Conservation (phyloP, 2,329 filamentous ascomycete genomes). For the Alternaria sp. region DNA sequence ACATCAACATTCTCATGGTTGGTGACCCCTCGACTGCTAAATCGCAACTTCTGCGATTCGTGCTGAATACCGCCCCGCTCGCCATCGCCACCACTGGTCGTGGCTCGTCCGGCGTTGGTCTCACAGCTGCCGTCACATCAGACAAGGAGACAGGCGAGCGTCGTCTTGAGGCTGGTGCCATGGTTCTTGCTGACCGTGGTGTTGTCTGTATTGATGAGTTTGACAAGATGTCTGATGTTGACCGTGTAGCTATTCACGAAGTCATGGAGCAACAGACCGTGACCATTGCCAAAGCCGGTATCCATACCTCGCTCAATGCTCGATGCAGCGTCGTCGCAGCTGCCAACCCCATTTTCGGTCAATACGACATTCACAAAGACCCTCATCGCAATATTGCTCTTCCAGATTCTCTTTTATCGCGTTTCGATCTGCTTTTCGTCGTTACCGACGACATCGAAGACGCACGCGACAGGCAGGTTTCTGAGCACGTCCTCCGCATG, state of each 20-base stretch:
- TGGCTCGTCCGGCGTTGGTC: constrained; percentile 95
- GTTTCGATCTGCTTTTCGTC: constrained; percentile 97
- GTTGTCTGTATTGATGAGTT: constrained; percentile 99
- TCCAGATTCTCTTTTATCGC: constrained; percentile 93
- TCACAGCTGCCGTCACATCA: constrained; percentile 93
- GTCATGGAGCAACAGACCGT: constrained; percentile 99
- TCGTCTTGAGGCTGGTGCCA: constrained; percentile 93
- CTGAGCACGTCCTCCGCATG: constrained; percentile 97
- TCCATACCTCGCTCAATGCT: constrained; percentile 96
- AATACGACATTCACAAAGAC: constrained; percentile 98
- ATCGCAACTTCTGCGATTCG: constrained; percentile 96
- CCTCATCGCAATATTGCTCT: constrained; percentile 98
- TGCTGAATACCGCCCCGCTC: constrained; percentile 93
- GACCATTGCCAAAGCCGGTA: constrained; percentile 97
- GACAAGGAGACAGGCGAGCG: constrained; percentile 98
- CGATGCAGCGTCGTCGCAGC: constrained; percentile 96
- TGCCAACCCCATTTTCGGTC: constrained; percentile 96
- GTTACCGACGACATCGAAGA: constrained; percentile 99
- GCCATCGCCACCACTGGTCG: constrained; percentile 97
- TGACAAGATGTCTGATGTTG: constrained; percentile 99
- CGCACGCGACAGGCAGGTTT: constrained; percentile 86
- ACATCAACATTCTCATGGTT: constrained; percentile 99
- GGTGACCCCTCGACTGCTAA: constrained; percentile 98
- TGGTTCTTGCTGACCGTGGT: constrained; percentile 96
- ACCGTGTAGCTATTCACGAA: constrained; percentile 98